Base-by-base conservation (phyloP, 2,329 filamentous ascomycete genomes). In the Aureobasidium sp. region DNA sequence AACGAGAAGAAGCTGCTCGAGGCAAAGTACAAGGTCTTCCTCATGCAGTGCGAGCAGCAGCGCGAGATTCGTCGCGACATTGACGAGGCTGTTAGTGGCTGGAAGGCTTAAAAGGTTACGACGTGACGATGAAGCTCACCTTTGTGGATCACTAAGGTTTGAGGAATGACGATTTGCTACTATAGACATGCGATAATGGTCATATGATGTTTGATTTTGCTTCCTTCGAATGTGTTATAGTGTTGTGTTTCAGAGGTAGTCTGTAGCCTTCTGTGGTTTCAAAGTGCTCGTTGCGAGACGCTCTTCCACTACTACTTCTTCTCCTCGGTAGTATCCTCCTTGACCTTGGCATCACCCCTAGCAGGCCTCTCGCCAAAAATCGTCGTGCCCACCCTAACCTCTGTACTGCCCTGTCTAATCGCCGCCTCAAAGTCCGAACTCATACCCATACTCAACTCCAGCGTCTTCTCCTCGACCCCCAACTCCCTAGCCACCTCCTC, bases 361-460 rank as follows among this genome's bases (percentile, higher is more conserved):
- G 83, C 79, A 17, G 90, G 90, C 69, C 94, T 81, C 69, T 85
- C 78, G 1, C 94, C 94, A 72, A 99, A 99, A 61, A 99, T 96
- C 1, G 89, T 93, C 70, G 90, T 97, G 1, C 94, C 94, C 9
- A 99, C 84, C 61, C 94, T 82, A 6, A 99, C 92, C 79, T 97
- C 91, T 67, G 84, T 81, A 75, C 92, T 96, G 0, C 94, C 94
- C 78, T 90, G 78, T 13, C 74, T 75, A 69, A 97, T 86, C 0
- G 94, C 94, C 8, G 87, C 88, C 77, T 96, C 92, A 73, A 93
- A 99, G 74, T 99, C 94, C 69, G 90, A 85, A 71, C 91, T 96
- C 53, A 99, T 99, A 7, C 93, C 93, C 93, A 99, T 99, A 74
- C 92, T 96, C 74, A 97, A 74, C 78, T 96, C 91, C 67, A 96